phyloP scores from a whole-genome alignment of 2,329 filamentous ascomycete genomes.

The Trichophyton equinum region DNA sequence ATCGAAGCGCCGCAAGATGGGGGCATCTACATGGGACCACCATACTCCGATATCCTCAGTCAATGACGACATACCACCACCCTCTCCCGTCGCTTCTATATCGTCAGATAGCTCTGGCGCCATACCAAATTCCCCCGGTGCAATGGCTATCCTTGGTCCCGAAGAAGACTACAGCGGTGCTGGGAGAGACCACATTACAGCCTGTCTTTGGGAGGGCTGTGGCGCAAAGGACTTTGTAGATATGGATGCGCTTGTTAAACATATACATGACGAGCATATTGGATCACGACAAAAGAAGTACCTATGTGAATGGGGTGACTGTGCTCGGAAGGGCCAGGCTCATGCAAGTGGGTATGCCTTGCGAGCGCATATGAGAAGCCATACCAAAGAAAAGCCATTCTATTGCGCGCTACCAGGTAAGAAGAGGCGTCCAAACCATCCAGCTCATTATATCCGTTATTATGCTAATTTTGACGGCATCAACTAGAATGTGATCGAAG shows the following conservation, averaged over 20 bases:
- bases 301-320: conserved; percentile 95
- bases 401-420: conserved; percentile 88
- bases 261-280: conserved; percentile 88
- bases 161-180: conserved; percentile 58
- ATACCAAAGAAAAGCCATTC: conserved; percentile 96
- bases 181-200: conserved; percentile 59
- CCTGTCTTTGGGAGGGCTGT: conserved; percentile 69
- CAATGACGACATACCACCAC: conserved; percentile 28
- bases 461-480: neutral
- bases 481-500: conserved; percentile 81
- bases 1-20: conserved; percentile 38
- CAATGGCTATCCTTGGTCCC: conserved; percentile 27
- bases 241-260: conserved; percentile 70
- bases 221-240: conserved; percentile 57
- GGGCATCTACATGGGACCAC: conserved; percentile 33
- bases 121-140: conserved; percentile 58
- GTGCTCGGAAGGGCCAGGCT: conserved; percentile 71
- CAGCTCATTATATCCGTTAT: neutral
- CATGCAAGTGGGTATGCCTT: conserved; percentile 93
- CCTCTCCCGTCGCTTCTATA: conserved; percentile 53
- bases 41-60: conserved; percentile 39
- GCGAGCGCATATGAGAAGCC: conserved; percentile 93
- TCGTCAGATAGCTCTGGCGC: conserved; percentile 86
- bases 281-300: conserved; percentile 90
- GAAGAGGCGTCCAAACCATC: neutral